Base-by-base conservation (phyloP, 1,284 basidiomycete species). In the Takashimella tepidaria region DNA sequence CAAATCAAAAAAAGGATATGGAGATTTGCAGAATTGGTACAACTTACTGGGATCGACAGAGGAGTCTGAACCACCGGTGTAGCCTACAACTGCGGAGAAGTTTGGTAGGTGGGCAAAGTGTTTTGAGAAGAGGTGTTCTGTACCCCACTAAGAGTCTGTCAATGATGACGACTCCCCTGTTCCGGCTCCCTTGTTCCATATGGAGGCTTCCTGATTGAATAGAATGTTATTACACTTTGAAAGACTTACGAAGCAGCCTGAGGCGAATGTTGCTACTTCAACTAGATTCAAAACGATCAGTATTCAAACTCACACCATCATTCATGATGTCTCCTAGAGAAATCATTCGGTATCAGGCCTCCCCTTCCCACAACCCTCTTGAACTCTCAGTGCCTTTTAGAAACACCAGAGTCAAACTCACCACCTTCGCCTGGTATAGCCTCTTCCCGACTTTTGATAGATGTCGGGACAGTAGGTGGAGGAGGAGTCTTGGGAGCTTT, bases 51-150 rank as follows among this genome's bases (percentile, higher is more conserved):
- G 63, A 19, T 61, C 52, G 10, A 16, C 72, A 13, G 77, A 76
- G n/a, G 79, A 73, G 1, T 74, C 76, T 57, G 82, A 79, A 20
- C 89, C 89, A 8, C 89, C 89, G 0, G 87, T 91, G 72, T 88
- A 93, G 1, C 90, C 90, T 0, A 90, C 88, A 10, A 79, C 70
- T 0, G 87, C 87, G 66, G 81, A 84, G 59, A 90, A 74, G 49
- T 72, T 59, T 6, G 76, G 72, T 6, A 77, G 60, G 54, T 76
- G 68, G 26, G 85, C 83, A 74, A 83, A 90, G 68, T 90, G 81
- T 76, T 89, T 87, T 54, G 89, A 73, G 74, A 91, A 91, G 66
- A 91, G 87, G 68, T 92, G 88, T 61, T 91, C 88, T 23, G 86
- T 86, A 31, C 89, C 89, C 89, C 89, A 91, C 74, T 76, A 47